phyloP scores from a whole-genome alignment of 441 rosid species.

The Adansonia grandidieri region DNA sequence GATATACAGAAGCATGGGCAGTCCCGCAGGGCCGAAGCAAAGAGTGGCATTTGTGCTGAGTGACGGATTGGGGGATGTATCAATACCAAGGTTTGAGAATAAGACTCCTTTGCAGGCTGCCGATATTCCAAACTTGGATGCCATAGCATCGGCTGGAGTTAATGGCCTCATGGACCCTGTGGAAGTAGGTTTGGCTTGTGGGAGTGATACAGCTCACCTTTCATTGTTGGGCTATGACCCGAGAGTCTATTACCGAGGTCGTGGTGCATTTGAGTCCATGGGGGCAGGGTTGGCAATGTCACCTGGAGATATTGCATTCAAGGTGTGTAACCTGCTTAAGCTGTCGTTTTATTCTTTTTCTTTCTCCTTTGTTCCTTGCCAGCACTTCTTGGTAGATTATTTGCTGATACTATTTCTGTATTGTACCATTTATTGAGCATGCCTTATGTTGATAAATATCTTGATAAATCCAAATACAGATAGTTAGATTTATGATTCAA shows the following conservation, averaged over 20 bases:
- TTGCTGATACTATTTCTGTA: background rate
- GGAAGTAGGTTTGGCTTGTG: constrained; percentile 95
- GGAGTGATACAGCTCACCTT: constrained; percentile 98
- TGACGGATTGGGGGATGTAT: constrained; percentile 92
- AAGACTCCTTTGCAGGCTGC: constrained; percentile 87
- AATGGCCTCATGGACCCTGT: constrained; percentile 98
- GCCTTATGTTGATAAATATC: background rate
- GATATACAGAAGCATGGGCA: constrained; percentile 9
- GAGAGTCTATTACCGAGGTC: constrained; percentile 82
- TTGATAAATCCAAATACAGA: background rate
- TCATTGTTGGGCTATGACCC: constrained; percentile 93
- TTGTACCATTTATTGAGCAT: background rate
- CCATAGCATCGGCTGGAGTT: constrained; percentile 83
- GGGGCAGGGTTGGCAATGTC: constrained; percentile 94
- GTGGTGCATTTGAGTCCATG: constrained; percentile 97
- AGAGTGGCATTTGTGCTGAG: constrained; percentile 88
- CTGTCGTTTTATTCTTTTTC: too few species aligned
- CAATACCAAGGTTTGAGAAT: constrained; percentile 70
- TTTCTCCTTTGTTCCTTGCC: background rate
- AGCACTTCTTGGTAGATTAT: background rate
- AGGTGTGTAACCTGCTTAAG: constrained; percentile 43
- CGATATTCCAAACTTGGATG: constrained; percentile 69
- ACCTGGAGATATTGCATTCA: constrained; percentile 86
- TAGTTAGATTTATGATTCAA: background rate
- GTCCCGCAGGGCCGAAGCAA: constrained; percentile 37